Evolutionary conservation across 148 eudicot species (phyloP), one percentile per base, ranked within the genome.

Genomic region (Persicaria maculosa): DNA sequence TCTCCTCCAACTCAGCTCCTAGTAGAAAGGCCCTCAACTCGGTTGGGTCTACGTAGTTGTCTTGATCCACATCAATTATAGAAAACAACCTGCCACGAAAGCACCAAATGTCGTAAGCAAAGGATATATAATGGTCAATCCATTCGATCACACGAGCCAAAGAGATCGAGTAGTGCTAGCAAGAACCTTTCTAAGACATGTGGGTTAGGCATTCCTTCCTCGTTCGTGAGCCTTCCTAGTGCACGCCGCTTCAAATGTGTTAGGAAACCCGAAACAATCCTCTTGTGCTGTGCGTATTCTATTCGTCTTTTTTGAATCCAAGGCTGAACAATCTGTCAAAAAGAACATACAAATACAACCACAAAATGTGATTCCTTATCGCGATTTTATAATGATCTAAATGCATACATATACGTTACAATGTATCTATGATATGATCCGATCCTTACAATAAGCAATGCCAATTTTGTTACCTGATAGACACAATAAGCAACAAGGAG

Each of bases 261-360:
- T 72, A 93, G 82, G 78, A 93, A 75, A 64, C 94, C 92, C 14
- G 94, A 79, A 79, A 86, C 75, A 4, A 88, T 83, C 67, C 83
- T 93, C 81, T 86, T 93, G 73, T 84, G 88, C 77, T 91, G 88
- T 45, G 79, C 86, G 65, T 81, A 91, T 7, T 72, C 88, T 53
- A 93, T 77, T 59, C 75, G 80, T 70, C 98, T 83, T 50, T 14
- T 72, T 77, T 89, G 95, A 62, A 88, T 81, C 91, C 89, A 84
- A 43, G 98, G 98, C 84, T 93, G 98, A 59, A 88, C 86, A 45
- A 91, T 88, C 98, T 93, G 85, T 20, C 50, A 19, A 17, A 19
- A 17, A 65, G 17, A 65, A 14, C 12, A 45, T 36, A 47, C 15
- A 50, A 12, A 25, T 16, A 44, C 20, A 58, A 1, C 43, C 31